Evolutionary conservation across 83 land plant genomes (phyloP), one percentile per base, ranked within the genome.

Genomic region (Isoetes engelmannii): DNA sequence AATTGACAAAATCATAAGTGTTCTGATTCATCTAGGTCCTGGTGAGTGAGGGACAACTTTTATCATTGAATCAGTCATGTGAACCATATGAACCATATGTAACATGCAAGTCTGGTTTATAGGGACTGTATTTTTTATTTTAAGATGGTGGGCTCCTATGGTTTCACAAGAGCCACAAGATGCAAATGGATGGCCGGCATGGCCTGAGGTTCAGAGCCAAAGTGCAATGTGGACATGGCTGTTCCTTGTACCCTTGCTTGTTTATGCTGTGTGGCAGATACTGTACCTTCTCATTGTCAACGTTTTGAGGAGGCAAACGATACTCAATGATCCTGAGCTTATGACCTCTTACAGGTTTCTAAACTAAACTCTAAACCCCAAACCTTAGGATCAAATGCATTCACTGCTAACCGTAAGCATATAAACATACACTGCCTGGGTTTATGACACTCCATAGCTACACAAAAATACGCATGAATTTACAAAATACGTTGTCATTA

Each of bases 241-340:
- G 7, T 59, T 59, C 62, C 6, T 59, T 7, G 62, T 59, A 12
- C 62, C 62, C 10, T 18, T 59, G 18, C 7, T 59, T 18, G 62
- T 18, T 6, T 59, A 59, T 18, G 18, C 18, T 18, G 62, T 59
- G 18, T 59, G 62, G 62, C 62, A 59, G 19, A 18, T 18, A 8
- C 62, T 59, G 17, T 59, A 59, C 17, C 17, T 59, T 18, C 15
- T 59, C 62, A 59, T 59, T 18, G 62, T 59, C 62, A 59, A 59
- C 62, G 62, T 8, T 8, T 18, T 59, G n/a, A 18, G 7, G 62
- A 59, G 7, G 7, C 62, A 59, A 17, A 8, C 17, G 7, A 8
- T 59, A 6, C 62, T 59, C 62, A 59, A 18, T 12, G 62, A 59
- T 59, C 62, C 62, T 12, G 62, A 59, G 18, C 7, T 59, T 6